Conservation (phyloP, 2,329 filamentous ascomycete species). For the Scedosporium aurantiacum region DNA sequence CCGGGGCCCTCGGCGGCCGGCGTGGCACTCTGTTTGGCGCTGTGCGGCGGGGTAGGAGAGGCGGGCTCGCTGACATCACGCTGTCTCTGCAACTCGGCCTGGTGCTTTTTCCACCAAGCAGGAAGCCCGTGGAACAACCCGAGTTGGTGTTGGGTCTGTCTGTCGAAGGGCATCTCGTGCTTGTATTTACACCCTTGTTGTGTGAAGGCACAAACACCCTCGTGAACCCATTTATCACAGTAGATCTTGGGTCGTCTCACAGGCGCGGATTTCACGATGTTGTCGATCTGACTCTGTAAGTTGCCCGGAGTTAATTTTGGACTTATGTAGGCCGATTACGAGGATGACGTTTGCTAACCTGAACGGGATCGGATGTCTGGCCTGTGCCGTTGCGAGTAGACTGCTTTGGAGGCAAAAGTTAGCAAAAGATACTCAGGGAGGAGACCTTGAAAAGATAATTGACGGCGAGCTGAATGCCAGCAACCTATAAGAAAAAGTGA, state of each 20-base stretch:
- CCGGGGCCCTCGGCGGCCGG: not conserved
- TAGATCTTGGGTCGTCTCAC: conserved; percentile 53
- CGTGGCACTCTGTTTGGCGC: not conserved
- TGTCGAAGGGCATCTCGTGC: conserved; percentile 75
- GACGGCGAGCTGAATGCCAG: not conserved
- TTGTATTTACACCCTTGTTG: conserved; percentile 83
- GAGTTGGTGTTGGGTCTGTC: conserved; percentile 52
- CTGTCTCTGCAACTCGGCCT: conserved; percentile 29
- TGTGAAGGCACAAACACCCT: conserved; percentile 72
- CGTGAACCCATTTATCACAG: conserved; percentile 84
- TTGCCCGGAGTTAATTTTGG: conserved; percentile 3
- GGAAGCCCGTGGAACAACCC: conserved; percentile 60
- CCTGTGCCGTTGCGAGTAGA: conserved; percentile 1
- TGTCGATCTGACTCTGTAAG: conserved; percentile 22
- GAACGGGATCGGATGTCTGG: conserved; percentile 19
- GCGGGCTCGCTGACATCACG: not conserved
- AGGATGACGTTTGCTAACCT: conserved; percentile 16
- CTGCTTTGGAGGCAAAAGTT: not conserved
- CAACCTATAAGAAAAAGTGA: not conserved
- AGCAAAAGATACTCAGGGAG: not conserved
- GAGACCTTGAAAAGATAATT: not conserved
- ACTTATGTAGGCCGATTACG: not conserved
- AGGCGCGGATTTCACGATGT: conserved; percentile 16
- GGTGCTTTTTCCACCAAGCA: conserved; percentile 46
- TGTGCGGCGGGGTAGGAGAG: not conserved